phyloP scores from a whole-genome alignment of 768 basidiomycete genomes.

The Auriculariales sp. region DNA sequence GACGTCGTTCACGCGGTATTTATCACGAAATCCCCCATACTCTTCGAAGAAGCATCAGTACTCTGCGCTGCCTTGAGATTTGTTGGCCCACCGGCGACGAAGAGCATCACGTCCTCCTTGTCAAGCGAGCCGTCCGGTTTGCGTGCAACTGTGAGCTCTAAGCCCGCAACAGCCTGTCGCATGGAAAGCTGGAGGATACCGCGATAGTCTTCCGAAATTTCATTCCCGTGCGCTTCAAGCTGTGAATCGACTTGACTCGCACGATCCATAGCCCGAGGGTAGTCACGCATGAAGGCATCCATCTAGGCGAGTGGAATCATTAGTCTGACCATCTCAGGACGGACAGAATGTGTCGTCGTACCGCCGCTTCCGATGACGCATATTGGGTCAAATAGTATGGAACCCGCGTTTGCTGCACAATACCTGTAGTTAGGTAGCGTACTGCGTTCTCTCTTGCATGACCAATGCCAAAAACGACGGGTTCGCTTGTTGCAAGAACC shows the following conservation, averaged over 20 bases:
- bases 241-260: constrained; percentile 6
- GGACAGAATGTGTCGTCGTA: constrained; percentile 1
- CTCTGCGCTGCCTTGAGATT: no score
- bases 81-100: constrained; percentile 8
- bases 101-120: constrained; percentile 6
- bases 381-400: constrained; percentile 3
- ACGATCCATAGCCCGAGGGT: neutral
- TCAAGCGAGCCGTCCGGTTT: constrained; percentile 1
- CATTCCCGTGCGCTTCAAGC: constrained; percentile 3
- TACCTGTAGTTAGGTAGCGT: neutral
- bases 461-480: constrained; percentile 5
- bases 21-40: no score
- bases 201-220: constrained; percentile 10
- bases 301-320: neutral
- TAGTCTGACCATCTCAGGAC: neutral
- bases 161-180: constrained; percentile 10
- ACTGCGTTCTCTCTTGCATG: constrained; percentile 1
- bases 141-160: constrained; percentile 9
- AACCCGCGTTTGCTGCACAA: constrained; percentile 2
- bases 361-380: neutral
- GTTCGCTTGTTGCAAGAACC: neutral
- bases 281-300: constrained; percentile 4
- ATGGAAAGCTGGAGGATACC: constrained; percentile 9
- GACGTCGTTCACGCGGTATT: no score
- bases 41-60: no score